Conservation (phyloP, 805 yeast species). For the Wickerhamomyces canadensis region DNA sequence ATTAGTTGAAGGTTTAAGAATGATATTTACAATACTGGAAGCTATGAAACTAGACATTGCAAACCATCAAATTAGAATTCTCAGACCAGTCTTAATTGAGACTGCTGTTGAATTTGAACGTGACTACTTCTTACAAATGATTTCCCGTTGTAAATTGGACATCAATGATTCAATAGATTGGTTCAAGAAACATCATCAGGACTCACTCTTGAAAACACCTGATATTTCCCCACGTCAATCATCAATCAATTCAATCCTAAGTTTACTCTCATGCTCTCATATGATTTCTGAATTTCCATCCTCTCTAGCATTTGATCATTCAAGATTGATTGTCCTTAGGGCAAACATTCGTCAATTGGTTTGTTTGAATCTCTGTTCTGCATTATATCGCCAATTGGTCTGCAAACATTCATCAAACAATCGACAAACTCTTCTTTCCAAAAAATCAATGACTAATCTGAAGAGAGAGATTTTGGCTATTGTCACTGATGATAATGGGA, state of each 20-base stretch:
- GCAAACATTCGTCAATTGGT: slow-evolving; percentile 85
- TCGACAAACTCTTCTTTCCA: slow-evolving; percentile 24
- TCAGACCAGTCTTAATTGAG: slow-evolving; percentile 78
- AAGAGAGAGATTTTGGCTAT: slow-evolving; percentile 73
- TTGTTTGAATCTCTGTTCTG: slow-evolving; percentile 68
- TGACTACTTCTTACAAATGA: slow-evolving; percentile 74
- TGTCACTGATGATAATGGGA: slow-evolving; percentile 80
- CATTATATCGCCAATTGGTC: slow-evolving; percentile 66
- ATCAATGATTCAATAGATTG: slow-evolving; percentile 25
- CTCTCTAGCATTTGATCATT: slow-evolving; percentile 77
- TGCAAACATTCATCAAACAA: slow-evolving; percentile 23
- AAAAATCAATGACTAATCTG: slow-evolving; percentile 37
- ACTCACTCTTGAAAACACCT: slow-evolving; percentile 7
- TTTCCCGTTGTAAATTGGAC: slow-evolving; percentile 31
- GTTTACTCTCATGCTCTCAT: slow-evolving; percentile 68
- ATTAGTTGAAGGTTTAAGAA: slow-evolving; percentile 70
- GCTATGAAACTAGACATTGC: slow-evolving; percentile 96
- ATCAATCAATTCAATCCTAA: slow-evolving; percentile 49
- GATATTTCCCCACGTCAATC: slow-evolving; percentile 31
- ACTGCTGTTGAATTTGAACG: slow-evolving; percentile 87
- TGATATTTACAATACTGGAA: slow-evolving; percentile 77
- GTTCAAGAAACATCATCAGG: slow-evolving; percentile 13
- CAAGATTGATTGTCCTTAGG: slow-evolving; percentile 67
- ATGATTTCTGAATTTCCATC: slow-evolving; percentile 82
- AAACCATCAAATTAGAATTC: slow-evolving; percentile 83